Conservation (phyloP, 495 filamentous ascomycete species). For the Podospora fimiseda region DNA sequence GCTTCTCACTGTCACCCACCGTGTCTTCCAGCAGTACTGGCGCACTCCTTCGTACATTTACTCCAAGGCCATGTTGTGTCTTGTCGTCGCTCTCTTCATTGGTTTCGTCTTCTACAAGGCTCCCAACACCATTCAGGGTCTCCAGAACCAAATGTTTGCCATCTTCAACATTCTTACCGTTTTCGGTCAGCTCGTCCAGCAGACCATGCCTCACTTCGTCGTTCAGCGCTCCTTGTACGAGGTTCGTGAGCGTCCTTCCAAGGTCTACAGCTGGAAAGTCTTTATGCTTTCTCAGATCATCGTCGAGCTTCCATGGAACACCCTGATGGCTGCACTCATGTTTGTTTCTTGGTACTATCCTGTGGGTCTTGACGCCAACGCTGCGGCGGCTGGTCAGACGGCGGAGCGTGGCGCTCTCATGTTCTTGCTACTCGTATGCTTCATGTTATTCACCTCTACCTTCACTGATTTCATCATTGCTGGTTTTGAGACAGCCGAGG, state of each 20-base stretch:
- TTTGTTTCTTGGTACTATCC: conserved; percentile 79
- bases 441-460: conserved; percentile 64
- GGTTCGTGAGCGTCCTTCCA: conserved; percentile 75
- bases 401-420: conserved; percentile 57
- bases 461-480: conserved; percentile 65
- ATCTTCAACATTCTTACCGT: conserved; percentile 79
- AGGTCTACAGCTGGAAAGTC: conserved; percentile 74
- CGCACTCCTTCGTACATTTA: conserved; percentile 82
- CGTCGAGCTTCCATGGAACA: conserved; percentile 71
- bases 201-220: conserved; percentile 82
- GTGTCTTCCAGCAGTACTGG: conserved; percentile 88
- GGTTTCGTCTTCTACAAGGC: conserved; percentile 82
- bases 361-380: conserved; percentile 67
- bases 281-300: conserved; percentile 77
- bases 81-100: conserved; percentile 64
- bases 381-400: conserved; percentile 49
- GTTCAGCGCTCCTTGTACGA: conserved; percentile 76
- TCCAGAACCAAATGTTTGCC: conserved; percentile 82
- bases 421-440: conserved; percentile 58
- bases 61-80: conserved; percentile 56
- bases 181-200: conserved; percentile 68
- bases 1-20: conserved; percentile 46
- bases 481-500: conserved; percentile 59
- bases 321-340: conserved; percentile 60
- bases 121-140: conserved; percentile 62